Evolutionary conservation across 208 protist genomes (phyloP), one percentile per base, ranked within the genome.

Genomic region (Crithidia fasciculata): DNA sequence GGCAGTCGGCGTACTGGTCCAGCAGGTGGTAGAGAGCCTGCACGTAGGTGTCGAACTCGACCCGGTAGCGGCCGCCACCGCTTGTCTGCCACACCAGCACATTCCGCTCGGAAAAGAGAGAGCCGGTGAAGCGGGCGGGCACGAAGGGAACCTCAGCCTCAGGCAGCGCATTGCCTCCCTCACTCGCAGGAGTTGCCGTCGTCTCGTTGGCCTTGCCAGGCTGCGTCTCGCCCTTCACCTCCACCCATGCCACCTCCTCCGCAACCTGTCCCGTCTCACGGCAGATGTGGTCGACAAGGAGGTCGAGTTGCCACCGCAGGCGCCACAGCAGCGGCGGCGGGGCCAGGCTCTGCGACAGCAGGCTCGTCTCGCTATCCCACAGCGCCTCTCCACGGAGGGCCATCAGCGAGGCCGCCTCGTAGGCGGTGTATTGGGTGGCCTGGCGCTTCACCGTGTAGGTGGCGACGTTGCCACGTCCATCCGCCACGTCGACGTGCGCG

Each of bases 31-130:
- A 82, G 41, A 97, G 69, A 8, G 87, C 90, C 57, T 94, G 86
- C 16, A 88, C 85, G 74, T 94, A 93, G 50, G 86, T 87, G 52
- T 97, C 88, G 71, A 97, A 85, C 73, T 94, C 90, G 3, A 97
- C 72, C 0, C 87, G 80, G 67, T 97, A 97, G 13, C 90, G 86
- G 13, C 90, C 90, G 7, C 64, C 67, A 9, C 84, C 81, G 13
- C 70, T 85, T 3, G 79, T 72, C 75, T 94, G 86, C 86, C 88
- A 96, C 40, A 93, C 82, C 44, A 91, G 64, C 13, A 72, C 68
- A 28, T 78, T 79, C 9, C 79, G 78, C 10, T 78, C 77, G 0
- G 55, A 19, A 40, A 64, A 61, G 41, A 84, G 53, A 53, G 61
- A 80, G n/a, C 80, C 87, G n/a, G 66, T 89, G 78, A 88, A 87